Base-by-base conservation (phyloP, 2,329 filamentous ascomycete genomes). In the Paecilomyces sp. region DNA sequence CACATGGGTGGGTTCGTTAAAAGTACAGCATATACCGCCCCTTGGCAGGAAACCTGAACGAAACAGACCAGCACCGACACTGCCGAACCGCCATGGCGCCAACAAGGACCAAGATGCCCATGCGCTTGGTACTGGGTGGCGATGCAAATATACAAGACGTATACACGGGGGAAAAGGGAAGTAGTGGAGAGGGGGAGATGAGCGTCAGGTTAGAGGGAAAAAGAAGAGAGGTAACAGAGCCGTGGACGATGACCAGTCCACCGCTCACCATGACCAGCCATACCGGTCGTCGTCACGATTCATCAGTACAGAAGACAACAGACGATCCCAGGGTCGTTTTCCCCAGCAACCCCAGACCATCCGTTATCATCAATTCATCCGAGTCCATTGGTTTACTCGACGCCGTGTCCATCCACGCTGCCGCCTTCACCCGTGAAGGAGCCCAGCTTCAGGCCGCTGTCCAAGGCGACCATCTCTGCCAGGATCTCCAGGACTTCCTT, bases 401-500 rank as follows among this genome's bases (percentile, higher is more conserved):
- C 73, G 41, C 70, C 71, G 61, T 70, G 70, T 66, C 64, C 69
- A 59, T 76, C 75, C 57, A 69, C 66, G 58, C 66, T 65, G 61
- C 66, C 62, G 36, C 61, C 61, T 34, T 71, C 73, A 51, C 71
- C 67, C 54, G 74, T 75, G 66, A 76, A 75, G n/a, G 71, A 68
- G 58, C 80, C 84, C 63, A 90, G 82, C 66, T 88, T 84, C 66
- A 91, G 80, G 64, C 81, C 86, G 64, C 88, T 85, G 79, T 97
- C 94, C 76, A 92, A 86, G 65, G 92, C 93, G 71, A 99, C 96
- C 91, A 99, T 97, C 80, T 97, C 91, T 66, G 94, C 94, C 64
- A 99, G 87, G 69, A 97, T 88, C 76, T 99, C 93, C 68, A 99
- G 87, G 69, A 97, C 90, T 63, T 92, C 92, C 89, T 97, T 97